Percentiles rank a stretch among this genome's conserved stretches.
Evolutionary conservation across 768 basidiomycete genomes (phyloP).

Genomic region (Hericium erinaceus): DNA sequence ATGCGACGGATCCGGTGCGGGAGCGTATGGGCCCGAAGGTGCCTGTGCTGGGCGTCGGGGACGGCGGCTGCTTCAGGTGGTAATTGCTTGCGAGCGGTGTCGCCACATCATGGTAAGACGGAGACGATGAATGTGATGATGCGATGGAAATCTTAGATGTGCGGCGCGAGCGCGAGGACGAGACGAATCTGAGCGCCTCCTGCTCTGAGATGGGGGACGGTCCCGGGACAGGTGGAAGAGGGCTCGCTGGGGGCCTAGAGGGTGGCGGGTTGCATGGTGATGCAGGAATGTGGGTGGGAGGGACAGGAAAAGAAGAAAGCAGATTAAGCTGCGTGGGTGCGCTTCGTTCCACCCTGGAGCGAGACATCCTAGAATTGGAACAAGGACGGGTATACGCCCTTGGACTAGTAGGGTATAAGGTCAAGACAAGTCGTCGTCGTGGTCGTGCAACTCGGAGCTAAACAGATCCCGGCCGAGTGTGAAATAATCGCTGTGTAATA

Average conservation of each 20-base stretch:
- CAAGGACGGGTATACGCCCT: slow-evolving; percentile 11
- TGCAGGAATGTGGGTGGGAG: slow-evolving; percentile 25
- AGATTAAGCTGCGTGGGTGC: slow-evolving; percentile 20
- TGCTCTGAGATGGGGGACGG: slow-evolving; percentile 45
- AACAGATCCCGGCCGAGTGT: too few species aligned
- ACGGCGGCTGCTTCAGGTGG: slow-evolving; percentile 18
- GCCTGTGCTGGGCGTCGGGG: slow-evolving; percentile 12
- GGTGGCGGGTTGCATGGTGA: slow-evolving; percentile 40
- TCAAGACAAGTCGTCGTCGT: too few species aligned
- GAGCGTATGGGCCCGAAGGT: slow-evolving; percentile 1
- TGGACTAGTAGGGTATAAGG: too few species aligned
- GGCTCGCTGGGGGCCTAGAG: slow-evolving; percentile 44
- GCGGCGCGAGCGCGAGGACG: slow-evolving; percentile 27
- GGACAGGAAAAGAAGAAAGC: slow-evolving; percentile 29
- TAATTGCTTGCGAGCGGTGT: slow-evolving; percentile 21
- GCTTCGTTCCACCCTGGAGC: too few species aligned
- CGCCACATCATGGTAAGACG: background rate
- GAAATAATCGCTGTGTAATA: too few species aligned
- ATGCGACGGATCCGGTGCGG: slow-evolving; percentile 15
- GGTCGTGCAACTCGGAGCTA: too few species aligned
- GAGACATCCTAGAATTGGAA: background rate
- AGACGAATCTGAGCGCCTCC: slow-evolving; percentile 35
- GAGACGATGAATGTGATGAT: slow-evolving; percentile 14
- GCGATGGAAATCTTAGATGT: slow-evolving; percentile 21
- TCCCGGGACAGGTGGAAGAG: slow-evolving; percentile 60